Evolutionary conservation across 2,329 filamentous ascomycete genomes (phyloP), one percentile per base, ranked within the genome.

Genomic region (Rhexocercosporidium sp.): DNA sequence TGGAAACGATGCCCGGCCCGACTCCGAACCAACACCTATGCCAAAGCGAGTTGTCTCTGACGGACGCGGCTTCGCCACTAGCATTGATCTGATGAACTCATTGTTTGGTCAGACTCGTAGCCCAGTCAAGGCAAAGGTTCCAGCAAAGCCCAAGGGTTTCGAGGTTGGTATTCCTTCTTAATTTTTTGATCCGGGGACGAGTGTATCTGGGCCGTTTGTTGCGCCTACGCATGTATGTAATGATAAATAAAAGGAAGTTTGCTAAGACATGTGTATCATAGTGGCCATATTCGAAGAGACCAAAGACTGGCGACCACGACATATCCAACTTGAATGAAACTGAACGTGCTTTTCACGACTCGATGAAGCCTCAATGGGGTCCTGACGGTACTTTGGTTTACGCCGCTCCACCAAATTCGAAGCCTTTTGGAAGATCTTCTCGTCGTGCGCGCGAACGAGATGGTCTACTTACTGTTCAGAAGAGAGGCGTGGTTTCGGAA

Each of bases 71-170:
- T 95, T 97, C 79, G 87, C 89, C 22, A 97, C 92, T 22, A 94
- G 92, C 76, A 97, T 98, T 81, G 96, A 97, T 82, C 83, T 97
- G 78, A 97, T 97, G 93, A 95, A 97, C 78, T 97, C 93, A 57
- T 83, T 97, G 65, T 97, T 96, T 80, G 91, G 92, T 78, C 88
- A 91, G 79, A 85, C 89, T 70, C 88, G 87, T 81, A 84, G 83
- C 62, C 84, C 84, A 70, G 80, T 81, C 62, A 83, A 86, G 74
- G 86, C 84, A 74, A 84, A 85, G 75, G 83, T 82, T 72, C 79
- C 84, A 68, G 81, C 83, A 74, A 88, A 88, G 81, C 81, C 83
- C 74, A 88, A 89, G 81, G 91, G 92, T 77, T 92, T 95, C 80
- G 90, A 98, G 94, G 96, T 98, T 89, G 91, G 95, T 95, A 80